Evolutionary conservation across 2,329 filamentous ascomycete genomes (phyloP), one percentile per base, ranked within the genome.

Genomic region (Drechslerella coelobrocha): DNA sequence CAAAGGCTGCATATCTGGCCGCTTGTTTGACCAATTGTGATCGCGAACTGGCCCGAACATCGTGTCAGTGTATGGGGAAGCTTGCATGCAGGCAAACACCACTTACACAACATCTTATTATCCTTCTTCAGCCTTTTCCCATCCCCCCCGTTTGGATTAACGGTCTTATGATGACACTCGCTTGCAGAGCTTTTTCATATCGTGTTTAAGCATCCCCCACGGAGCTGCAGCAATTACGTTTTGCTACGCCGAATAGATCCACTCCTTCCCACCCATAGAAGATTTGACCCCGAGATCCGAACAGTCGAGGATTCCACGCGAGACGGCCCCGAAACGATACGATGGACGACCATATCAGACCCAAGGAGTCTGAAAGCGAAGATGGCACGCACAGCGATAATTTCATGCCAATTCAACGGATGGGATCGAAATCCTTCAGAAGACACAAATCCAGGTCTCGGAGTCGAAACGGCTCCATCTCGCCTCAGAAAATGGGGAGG

Each of bases 101-200:
- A 19, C 41, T 45, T 45, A 45, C 41, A 45, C 41, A 2, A 45
- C 41, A 45, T 51, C 47, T 45, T 45, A n/a, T 45, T 45, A 23
- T 45, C 34, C 23, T 26, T 51, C 14, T 19, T 12, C 37, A 26
- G n/a, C n/a, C 37, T 23, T 21, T 21, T 54, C 41, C 31, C 43
- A 68, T 48, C 56, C 29, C 55, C 39, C 41, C 9, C 29, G 34
- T 60, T 71, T 51, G 29, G n/a, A 7, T 62, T 63, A 34, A 63
- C 48, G 59, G 66, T 60, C 47, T 71, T 71, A 71, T 71, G 43
- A 71, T 71, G 66, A 59, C 59, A 63, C 53, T 69, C 57, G 51
- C 59, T 60, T 71, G 59, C 53, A 71, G 53, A 59, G 37, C 59
- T 54, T 63, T 31, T 60, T 12, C 50, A 47, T 60, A 57, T 50